phyloP scores from a whole-genome alignment of 2,329 filamentous ascomycete species.

The Diaporthe velutina region DNA sequence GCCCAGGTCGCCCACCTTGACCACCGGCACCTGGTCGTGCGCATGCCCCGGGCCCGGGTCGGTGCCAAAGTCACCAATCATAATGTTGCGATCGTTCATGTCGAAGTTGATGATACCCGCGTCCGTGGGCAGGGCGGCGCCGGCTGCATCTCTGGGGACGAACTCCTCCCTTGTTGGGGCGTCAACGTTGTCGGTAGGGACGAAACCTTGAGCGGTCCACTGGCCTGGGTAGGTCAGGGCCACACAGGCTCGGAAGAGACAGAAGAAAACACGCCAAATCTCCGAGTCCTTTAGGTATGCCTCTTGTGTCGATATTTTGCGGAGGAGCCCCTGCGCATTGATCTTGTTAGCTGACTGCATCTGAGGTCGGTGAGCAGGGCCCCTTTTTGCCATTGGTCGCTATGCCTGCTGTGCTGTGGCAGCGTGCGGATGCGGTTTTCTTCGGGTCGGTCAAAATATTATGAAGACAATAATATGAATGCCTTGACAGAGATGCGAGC shows the following conservation, averaged over 20 bases:
- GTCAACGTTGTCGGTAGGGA: background rate
- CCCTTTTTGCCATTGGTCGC: background rate
- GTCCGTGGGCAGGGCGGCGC: background rate
- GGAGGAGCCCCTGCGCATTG: background rate
- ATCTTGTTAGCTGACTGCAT: background rate
- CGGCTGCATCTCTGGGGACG: background rate
- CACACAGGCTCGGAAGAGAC: conserved; percentile 32
- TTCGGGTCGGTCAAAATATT: too few species aligned
- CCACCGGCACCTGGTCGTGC: conserved; percentile 11
- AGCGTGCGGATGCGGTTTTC: too few species aligned
- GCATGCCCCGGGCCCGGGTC: background rate
- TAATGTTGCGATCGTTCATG: conserved; percentile 32
- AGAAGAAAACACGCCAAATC: conserved; percentile 15
- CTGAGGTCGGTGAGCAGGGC: background rate
- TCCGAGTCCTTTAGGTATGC: background rate
- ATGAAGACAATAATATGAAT: background rate
- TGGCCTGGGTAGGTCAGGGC: conserved; percentile 1
- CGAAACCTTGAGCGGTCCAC: background rate
- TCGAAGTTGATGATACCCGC: conserved; percentile 19
- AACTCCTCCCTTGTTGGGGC: conserved; percentile 12
- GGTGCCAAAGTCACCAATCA: conserved; percentile 9
- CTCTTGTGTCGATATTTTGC: conserved; percentile 11
- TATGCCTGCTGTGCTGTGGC: background rate
- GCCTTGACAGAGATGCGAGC: background rate
- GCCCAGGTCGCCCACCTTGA: conserved; percentile 27